Evolutionary conservation across 208 protist genomes (phyloP).

Genomic region (Novymonas esmeraldas): DNA sequence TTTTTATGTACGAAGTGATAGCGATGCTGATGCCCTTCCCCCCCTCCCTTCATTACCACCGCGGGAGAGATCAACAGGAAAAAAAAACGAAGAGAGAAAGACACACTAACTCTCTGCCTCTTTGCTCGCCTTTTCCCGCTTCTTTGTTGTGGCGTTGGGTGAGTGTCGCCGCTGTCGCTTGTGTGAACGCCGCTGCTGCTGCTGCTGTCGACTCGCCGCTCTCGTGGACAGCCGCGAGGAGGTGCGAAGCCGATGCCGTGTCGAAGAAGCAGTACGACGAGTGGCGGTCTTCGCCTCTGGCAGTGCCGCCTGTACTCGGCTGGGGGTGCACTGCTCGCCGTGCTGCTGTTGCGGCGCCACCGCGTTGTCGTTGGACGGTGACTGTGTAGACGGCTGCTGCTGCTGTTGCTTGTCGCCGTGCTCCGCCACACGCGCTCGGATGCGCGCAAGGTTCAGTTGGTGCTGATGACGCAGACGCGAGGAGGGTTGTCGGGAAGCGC

Average conservation of each 20-base stretch:
- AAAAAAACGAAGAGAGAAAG: too few relatives aligned
- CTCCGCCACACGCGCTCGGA: not conserved
- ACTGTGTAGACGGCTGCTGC: too few relatives aligned
- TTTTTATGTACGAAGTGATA: too few relatives aligned
- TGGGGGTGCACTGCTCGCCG: not conserved
- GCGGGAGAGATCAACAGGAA: too few relatives aligned
- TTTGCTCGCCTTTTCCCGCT: not conserved
- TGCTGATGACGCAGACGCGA: constrained; percentile 4
- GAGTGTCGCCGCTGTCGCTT: not conserved
- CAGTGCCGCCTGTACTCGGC: not conserved
- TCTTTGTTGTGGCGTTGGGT: not conserved
- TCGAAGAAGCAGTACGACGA: not conserved
- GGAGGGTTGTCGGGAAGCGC: not conserved
- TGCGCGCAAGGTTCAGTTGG: not conserved
- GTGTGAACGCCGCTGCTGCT: not conserved
- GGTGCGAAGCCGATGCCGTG: constrained; percentile 2
- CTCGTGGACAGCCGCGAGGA: constrained; percentile 1
- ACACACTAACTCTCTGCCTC: not conserved
- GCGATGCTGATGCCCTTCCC: too few relatives aligned
- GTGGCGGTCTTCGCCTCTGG: not conserved
- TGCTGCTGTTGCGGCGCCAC: not conserved
- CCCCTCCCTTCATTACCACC: too few relatives aligned
- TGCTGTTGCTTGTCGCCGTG: not conserved
- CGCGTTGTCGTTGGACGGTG: not conserved
- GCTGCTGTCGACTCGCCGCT: not conserved